Percentiles rank a stretch among this genome's conserved stretches.
Conservation (phyloP, 805 yeast species). For the Teunomyces panamensis region DNA sequence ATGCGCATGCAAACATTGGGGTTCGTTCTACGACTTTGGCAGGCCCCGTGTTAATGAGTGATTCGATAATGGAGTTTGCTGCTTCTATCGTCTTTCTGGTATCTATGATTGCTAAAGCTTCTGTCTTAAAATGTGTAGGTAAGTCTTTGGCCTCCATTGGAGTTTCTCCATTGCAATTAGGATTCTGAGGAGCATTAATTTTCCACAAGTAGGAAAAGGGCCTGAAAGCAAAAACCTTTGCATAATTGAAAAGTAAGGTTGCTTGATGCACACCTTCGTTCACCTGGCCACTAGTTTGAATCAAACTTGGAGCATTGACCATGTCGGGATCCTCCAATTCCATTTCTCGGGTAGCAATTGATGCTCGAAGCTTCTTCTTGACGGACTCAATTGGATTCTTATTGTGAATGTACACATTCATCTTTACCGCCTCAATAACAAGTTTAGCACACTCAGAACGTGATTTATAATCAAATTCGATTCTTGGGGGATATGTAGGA, state of each 20-base stretch:
- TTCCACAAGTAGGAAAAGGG: conserved; percentile 55
- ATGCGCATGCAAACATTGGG: conserved; percentile 51
- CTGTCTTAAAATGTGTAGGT: conserved; percentile 22
- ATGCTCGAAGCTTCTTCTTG: conserved; percentile 39
- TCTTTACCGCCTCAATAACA: conserved; percentile 48
- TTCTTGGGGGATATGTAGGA: conserved; percentile 35
- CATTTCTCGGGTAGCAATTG: conserved; percentile 51
- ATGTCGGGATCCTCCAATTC: conserved; percentile 39
- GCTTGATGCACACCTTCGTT: conserved; percentile 57
- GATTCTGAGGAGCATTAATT: conserved; percentile 39
- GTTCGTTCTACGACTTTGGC: conserved; percentile 43
- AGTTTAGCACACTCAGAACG: conserved; percentile 45
- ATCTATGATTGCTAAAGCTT: conserved; percentile 47
- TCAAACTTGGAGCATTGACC: conserved; percentile 41
- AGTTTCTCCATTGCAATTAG: conserved; percentile 26
- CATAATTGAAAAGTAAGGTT: conserved; percentile 46
- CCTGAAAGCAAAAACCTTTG: conserved; percentile 53
- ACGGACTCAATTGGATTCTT: conserved; percentile 35
- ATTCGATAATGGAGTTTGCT: conserved; percentile 47
- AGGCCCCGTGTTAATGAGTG: conserved; percentile 48
- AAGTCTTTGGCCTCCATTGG: conserved; percentile 18
- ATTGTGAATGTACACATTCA: conserved; percentile 45
- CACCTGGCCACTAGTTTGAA: conserved; percentile 41
- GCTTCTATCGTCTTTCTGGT: conserved; percentile 54
- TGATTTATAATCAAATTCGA: conserved; percentile 44